Evolutionary conservation across 139 green algal species (phyloP), one percentile per base, ranked within the genome.

Genomic region (Coccomyxa sp.): DNA sequence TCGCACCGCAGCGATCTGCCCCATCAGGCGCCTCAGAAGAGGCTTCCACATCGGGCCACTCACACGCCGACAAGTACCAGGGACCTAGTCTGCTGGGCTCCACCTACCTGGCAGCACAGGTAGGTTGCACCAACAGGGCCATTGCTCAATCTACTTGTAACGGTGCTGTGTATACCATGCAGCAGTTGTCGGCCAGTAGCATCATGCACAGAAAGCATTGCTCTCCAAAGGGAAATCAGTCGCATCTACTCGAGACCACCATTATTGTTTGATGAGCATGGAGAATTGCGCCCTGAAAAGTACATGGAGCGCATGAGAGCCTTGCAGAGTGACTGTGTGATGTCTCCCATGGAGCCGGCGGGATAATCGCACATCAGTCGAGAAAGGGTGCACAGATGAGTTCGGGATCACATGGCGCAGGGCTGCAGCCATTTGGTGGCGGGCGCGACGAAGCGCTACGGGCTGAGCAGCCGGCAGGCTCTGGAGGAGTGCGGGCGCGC

Each of bases 61-160:
- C 68, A 38, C 59, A 85, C 11, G 38, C 38, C 38, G 38, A 51
- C 80, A 1, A 87, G 91, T 3, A 13, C 58, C 0, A 81, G 71
- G 30, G 81, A 85, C 0, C 93, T 93, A 96, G 93, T 76, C 81
- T 98, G 30, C 88, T 98, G 21, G 94, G 94, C 0, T 60, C 86
- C 15, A 88, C 90, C 4, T 98, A 98, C 89, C 67, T 97, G 17
- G 91, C 93, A 0, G 88, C 87, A 23, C 88, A 92, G 32, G 83
- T 31, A 12, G 4, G 9, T 10, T 74, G 21, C 23, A 74, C 66
- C 66, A 27, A 23, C 38, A 51, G 3, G 38, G 38, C 38, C 38
- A 51, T 51, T 51, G 38, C 38, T 7, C 38, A 51, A 7, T 51
- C 38, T 51, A 7, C 38, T 51, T 51, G 38, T 7, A 71, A 25